Evolutionary conservation across 2,329 filamentous ascomycete species (phyloP).

Genomic region (Trichoderma polysporum): DNA sequence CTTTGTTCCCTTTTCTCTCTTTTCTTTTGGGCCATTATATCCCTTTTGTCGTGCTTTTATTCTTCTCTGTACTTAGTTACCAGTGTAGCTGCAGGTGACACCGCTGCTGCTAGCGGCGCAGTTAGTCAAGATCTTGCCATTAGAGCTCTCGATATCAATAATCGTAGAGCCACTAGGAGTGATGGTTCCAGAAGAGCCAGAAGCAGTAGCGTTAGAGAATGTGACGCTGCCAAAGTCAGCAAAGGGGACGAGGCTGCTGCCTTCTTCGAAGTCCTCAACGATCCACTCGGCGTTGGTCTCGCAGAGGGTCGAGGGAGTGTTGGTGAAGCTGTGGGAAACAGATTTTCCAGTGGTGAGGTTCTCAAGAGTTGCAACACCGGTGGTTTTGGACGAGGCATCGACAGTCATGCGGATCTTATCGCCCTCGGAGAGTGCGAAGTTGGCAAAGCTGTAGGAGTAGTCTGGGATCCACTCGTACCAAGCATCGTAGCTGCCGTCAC

Average conservation of each 20-base stretch:
- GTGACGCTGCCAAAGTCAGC: conserved; percentile 34
- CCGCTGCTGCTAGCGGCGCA: neutral
- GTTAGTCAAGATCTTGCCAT: neutral
- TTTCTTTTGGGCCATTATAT: neutral
- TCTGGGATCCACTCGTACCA: conserved; percentile 47
- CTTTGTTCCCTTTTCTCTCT: neutral
- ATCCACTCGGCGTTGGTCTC: conserved; percentile 64
- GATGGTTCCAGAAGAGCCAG: conserved; percentile 26
- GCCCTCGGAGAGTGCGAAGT: conserved; percentile 33
- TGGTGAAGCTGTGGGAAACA: conserved; percentile 51
- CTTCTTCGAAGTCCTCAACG: conserved; percentile 47
- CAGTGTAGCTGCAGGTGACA: neutral
- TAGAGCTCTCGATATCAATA: conserved; percentile 24
- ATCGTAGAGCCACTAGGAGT: conserved; percentile 24
- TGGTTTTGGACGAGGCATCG: conserved; percentile 28
- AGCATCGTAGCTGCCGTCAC: conserved; percentile 39
- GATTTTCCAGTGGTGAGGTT: conserved; percentile 53
- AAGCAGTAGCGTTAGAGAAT: conserved; percentile 29
- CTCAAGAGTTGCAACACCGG: conserved; percentile 35
- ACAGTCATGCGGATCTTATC: conserved; percentile 35
- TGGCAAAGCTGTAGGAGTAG: conserved; percentile 40
- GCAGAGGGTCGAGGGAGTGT: conserved; percentile 45
- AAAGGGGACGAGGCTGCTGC: conserved; percentile 29
- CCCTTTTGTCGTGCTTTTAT: too few relatives aligned
- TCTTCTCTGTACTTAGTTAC: neutral